These are phyloP conservation scores for Orbilia brochopaga DNA, from an alignment of 2,329 filamentous ascomycete genomes.

Conservation along the genomic window DNA sequence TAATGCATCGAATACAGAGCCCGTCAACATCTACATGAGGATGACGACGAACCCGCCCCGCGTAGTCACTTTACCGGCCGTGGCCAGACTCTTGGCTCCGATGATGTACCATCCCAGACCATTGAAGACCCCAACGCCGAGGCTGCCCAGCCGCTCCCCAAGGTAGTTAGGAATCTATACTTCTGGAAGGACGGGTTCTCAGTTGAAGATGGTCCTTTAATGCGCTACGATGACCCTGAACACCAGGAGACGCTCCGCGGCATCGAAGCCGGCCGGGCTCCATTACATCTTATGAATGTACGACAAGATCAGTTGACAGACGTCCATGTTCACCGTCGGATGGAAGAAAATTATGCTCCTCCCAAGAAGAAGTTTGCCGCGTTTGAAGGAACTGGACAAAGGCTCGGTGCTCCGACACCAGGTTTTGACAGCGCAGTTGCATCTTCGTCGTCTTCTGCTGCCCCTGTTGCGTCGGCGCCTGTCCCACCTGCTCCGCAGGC, in stretches of 20 bases:
- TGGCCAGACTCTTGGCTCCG: constrained; percentile 78
- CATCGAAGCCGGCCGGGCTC: constrained; percentile 77
- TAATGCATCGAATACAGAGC: constrained; percentile 40
- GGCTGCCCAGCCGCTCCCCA: constrained; percentile 59
- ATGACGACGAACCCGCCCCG: constrained; percentile 59
- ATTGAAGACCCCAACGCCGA: constrained; percentile 67
- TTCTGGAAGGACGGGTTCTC: constrained; percentile 86
- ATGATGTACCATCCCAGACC: constrained; percentile 72
- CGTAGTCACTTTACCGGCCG: constrained; percentile 69
- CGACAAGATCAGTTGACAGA: constrained; percentile 76
- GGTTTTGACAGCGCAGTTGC: constrained; percentile 61
- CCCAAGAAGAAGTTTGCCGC: constrained; percentile 78
- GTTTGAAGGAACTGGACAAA: constrained; percentile 73
- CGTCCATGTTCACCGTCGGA: constrained; percentile 75
- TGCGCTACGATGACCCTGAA: constrained; percentile 77
- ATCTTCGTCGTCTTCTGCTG: constrained; percentile 57
- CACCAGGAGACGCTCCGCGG: constrained; percentile 75
- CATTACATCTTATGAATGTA: constrained; percentile 78
- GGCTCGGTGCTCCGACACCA: constrained; percentile 78
- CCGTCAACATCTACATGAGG: constrained; percentile 49
- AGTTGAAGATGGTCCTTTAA: constrained; percentile 78
- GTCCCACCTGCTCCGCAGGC: constrained; percentile 45
- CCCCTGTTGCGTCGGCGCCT: constrained; percentile 56
- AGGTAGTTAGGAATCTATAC: constrained; percentile 73
- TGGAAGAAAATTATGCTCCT: constrained; percentile 74